Base-by-base conservation (phyloP, 495 filamentous ascomycete species). In the Massariosphaeria phaeospora region DNA sequence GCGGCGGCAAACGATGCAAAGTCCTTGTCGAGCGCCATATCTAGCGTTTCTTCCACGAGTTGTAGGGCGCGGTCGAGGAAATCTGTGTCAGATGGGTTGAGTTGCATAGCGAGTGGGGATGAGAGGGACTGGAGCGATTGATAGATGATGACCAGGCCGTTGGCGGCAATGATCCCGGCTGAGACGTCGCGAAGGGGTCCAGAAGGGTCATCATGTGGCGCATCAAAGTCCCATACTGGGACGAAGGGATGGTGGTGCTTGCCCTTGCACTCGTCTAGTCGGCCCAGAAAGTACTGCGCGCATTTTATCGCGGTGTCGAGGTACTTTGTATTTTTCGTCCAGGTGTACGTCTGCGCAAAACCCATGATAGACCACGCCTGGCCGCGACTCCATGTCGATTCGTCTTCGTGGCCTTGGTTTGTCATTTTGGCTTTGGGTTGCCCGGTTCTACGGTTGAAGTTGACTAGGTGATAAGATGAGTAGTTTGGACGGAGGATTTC, bases 291-390 rank as follows among this genome's bases (percentile, higher is more conserved):
- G 35, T 48, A 56, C 35, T 41, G 31, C 24, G 52, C 43, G 26
- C 52, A 56, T 23, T 41, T 23, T 6, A 56, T 56, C 4, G 52
- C 43, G 23, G 52, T 56, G 4, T 49, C 43, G 11, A 56, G 43
- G 24, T 48, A 56, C 15, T 24, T 24, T 12, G 30, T 6, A 34
- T 56, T 44, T 30, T 48, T 56, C 9, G 52, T 56, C 52, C 52
- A 56, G 3, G 43, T 56, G 34, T 56, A 56, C 11, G 52, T 56
- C 27, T 56, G 52, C 13, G 52, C 52, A 24, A 48, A 56, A 9
- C 52, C 52, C 52, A 56, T 56, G n/a, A 56, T 48, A n/a, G 52
- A 46, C 52, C 52, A 56, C 1, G 52, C 52, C 27, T 56, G 52
- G 25, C 52, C 52, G 1, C 52, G 52, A 12, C 29, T 48, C 52